Evolutionary conservation across 257 asterid genomes (phyloP).

Genomic region (Scutellaria galericulata): DNA sequence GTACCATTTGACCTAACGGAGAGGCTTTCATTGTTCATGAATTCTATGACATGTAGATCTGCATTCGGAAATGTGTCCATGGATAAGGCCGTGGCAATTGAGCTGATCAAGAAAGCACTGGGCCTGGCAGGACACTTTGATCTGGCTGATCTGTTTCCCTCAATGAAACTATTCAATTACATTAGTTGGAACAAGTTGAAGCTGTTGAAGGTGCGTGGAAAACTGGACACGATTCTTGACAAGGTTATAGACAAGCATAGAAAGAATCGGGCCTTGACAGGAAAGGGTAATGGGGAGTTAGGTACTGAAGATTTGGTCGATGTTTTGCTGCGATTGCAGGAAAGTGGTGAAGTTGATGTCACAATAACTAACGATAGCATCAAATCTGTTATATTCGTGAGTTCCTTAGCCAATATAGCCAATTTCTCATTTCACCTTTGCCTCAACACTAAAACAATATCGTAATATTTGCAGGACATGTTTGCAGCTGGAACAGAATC

Average conservation of each 20-base stretch:
- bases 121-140: constrained; percentile 33
- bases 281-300: constrained; percentile 39
- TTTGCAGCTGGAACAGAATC: constrained; percentile 48
- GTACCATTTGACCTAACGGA: constrained; percentile 31
- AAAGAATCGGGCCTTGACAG: constrained; percentile 19
- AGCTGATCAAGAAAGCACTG: constrained; percentile 5
- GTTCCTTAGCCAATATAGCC: constrained; percentile 6
- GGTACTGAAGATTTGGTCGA: constrained; percentile 48
- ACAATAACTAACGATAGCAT: constrained; percentile 42
- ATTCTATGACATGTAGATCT: constrained; percentile 39
- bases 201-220: constrained; percentile 35
- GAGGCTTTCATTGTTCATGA: constrained; percentile 18
- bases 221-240: constrained; percentile 44
- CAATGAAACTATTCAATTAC: constrained; percentile 26
- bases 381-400: constrained; percentile 46
- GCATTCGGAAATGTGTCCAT: constrained; percentile 35
- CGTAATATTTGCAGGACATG: constrained; percentile 35
- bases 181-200: constrained; percentile 35
- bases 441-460: neutral
- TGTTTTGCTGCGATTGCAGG: constrained; percentile 44
- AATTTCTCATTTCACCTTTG: neutral
- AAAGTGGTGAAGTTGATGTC: constrained; percentile 32
- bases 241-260: constrained; percentile 38
- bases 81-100: constrained; percentile 27
- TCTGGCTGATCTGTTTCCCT: constrained; percentile 47